Percentiles rank a stretch among this genome's conserved stretches.
These are phyloP conservation scores for Zygosaccharomyces pseudobailii DNA, from an alignment of 1,139 yeast genomes.

Conservation along the genomic window DNA sequence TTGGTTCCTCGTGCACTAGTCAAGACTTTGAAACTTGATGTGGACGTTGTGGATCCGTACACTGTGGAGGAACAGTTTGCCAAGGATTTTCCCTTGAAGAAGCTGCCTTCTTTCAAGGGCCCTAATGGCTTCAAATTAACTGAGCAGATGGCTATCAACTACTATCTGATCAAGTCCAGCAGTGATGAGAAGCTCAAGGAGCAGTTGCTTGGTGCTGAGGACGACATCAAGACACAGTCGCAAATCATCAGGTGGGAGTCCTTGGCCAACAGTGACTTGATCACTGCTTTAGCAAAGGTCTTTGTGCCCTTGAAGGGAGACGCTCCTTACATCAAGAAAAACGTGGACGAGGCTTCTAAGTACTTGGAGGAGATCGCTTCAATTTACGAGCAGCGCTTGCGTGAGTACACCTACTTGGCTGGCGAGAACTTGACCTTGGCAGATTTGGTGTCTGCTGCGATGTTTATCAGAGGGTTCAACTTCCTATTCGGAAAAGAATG, in stretches of 20 bases:
- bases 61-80: slow-evolving; percentile 41
- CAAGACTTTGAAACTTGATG: slow-evolving; percentile 66
- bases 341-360: slow-evolving; percentile 51
- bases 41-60: slow-evolving; percentile 41
- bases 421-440: slow-evolving; percentile 88
- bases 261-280: slow-evolving; percentile 67
- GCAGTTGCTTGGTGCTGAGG: slow-evolving; percentile 55
- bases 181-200: slow-evolving; percentile 26
- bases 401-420: slow-evolving; percentile 77
- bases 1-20: slow-evolving; percentile 59
- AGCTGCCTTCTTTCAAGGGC: slow-evolving; percentile 72
- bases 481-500: slow-evolving; percentile 68
- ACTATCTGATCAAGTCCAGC: slow-evolving; percentile 37
- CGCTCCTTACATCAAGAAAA: slow-evolving; percentile 75
- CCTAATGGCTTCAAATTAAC: slow-evolving; percentile 71
- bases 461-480: slow-evolving; percentile 61
- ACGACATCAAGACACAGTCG: slow-evolving; percentile 54
- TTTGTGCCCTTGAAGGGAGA: slow-evolving; percentile 46
- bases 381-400: slow-evolving; percentile 60
- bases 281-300: slow-evolving; percentile 40
- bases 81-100: slow-evolving; percentile 60
- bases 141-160: slow-evolving; percentile 67
- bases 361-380: slow-evolving; percentile 40
- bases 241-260: slow-evolving; percentile 77
- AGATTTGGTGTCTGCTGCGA: slow-evolving; percentile 64